A percentile compares a stretch with the other conserved stretches of the same genome.
Evolutionary conservation across 495 filamentous ascomycete genomes (phyloP).

Genomic region (Pyronema domesticum): DNA sequence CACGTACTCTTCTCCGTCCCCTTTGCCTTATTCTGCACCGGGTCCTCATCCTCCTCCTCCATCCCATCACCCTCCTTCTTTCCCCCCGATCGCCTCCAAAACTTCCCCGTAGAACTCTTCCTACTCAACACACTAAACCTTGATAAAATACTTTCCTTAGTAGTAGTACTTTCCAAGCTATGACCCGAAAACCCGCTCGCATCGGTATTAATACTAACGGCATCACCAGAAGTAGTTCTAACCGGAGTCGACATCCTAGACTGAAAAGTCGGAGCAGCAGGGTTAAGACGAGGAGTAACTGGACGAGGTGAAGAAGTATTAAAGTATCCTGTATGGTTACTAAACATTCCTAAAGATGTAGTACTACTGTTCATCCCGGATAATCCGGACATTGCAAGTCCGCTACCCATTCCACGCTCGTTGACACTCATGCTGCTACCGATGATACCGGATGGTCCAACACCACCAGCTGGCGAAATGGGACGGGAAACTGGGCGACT

Average conservation of each 20-base stretch:
- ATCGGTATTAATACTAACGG: constrained; percentile 17
- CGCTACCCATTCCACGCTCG: too few species aligned
- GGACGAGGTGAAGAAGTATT: constrained; percentile 5
- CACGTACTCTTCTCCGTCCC: not conserved
- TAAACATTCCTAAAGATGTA: not conserved
- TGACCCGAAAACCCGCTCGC: constrained; percentile 1
- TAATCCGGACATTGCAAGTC: not conserved
- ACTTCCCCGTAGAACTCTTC: constrained; percentile 20
- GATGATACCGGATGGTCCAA: not conserved
- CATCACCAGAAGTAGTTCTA: constrained; percentile 3
- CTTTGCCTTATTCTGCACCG: too few species aligned
- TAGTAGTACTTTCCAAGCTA: constrained; percentile 8
- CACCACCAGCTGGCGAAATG: constrained; percentile 11
- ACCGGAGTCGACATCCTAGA: not conserved
- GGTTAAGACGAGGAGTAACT: constrained; percentile 19
- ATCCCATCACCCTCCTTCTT: constrained; percentile 11
- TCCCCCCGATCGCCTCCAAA: constrained; percentile 11
- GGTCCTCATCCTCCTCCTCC: not conserved
- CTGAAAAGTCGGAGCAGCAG: constrained; percentile 23
- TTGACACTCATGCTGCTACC: too few species aligned
- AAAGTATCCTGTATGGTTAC: not conserved
- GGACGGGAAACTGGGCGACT: constrained; percentile 13
- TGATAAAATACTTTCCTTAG: constrained; percentile 15
- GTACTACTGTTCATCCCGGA: not conserved
- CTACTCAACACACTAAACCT: constrained; percentile 16